phyloP scores from a whole-genome alignment of 2,329 filamentous ascomycete species.

The Fusarium vanettenii region DNA sequence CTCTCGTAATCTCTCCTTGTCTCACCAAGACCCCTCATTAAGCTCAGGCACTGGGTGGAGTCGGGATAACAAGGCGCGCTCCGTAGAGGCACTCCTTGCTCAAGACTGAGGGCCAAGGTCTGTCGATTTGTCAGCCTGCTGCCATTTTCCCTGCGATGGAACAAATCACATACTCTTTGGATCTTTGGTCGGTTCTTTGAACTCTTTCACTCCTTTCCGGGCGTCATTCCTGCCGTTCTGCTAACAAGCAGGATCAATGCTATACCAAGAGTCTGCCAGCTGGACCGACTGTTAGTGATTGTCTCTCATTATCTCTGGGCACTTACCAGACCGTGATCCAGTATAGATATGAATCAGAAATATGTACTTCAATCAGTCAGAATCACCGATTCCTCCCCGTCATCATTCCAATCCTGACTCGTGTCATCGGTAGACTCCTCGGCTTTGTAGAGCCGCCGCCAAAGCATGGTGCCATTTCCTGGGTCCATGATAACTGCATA shows the following conservation, averaged over 20 bases:
- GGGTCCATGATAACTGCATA: conserved; percentile 59
- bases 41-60: background rate
- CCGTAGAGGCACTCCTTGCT: background rate
- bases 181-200: background rate
- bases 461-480: conserved; percentile 52
- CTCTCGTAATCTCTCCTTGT: background rate
- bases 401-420: background rate
- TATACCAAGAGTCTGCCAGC: background rate
- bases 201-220: background rate
- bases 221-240: background rate
- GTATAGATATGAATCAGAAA: background rate
- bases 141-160: too few species aligned
- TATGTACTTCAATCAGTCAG: background rate
- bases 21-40: background rate
- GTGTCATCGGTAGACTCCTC: background rate
- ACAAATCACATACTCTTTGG: background rate
- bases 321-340: background rate
- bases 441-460: conserved; percentile 14
- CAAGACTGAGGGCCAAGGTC: background rate
- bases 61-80: background rate
- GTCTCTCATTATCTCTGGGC: background rate
- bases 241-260: background rate
- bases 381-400: background rate
- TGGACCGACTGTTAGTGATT: background rate
- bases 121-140: background rate